Conservation (phyloP, 23 red algal species). For the Pyropia yezoensis region DNA sequence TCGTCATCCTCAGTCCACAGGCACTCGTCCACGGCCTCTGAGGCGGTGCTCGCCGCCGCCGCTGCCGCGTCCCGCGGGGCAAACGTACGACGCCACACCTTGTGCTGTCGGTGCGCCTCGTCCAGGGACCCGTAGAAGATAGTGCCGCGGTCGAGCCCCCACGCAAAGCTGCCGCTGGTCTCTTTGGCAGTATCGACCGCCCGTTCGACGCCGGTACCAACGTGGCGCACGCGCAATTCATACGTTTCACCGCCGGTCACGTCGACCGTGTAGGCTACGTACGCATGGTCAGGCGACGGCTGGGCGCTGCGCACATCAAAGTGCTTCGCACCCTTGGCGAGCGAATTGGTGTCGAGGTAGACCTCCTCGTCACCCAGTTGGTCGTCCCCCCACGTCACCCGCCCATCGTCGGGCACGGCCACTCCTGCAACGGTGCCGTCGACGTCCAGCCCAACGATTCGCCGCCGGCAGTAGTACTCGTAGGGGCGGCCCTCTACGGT, state of each 20-base stretch:
- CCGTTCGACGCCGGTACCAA: constrained; percentile 27
- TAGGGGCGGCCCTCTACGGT: constrained; percentile 59
- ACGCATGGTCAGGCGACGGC: constrained; percentile 34
- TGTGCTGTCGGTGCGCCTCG: constrained; percentile 52
- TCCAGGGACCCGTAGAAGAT: constrained; percentile 66
- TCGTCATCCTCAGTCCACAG: constrained; percentile 51
- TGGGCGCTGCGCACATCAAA: constrained; percentile 22
- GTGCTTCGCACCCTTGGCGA: constrained; percentile 50
- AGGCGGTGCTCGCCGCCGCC: background rate
- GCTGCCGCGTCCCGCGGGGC: background rate
- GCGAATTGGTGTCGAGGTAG: constrained; percentile 48
- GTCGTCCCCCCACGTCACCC: constrained; percentile 10
- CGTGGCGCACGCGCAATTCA: constrained; percentile 40
- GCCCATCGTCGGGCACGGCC: constrained; percentile 1
- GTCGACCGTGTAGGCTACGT: constrained; percentile 60
- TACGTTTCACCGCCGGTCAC: constrained; percentile 66
- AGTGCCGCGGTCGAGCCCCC: constrained; percentile 37
- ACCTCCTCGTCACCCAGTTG: constrained; percentile 39
- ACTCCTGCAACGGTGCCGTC: background rate
- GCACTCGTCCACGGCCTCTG: constrained; percentile 18
- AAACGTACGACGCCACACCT: constrained; percentile 53
- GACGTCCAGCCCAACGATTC: background rate
- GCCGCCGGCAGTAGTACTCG: constrained; percentile 34
- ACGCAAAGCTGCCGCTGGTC: constrained; percentile 51
- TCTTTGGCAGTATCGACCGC: constrained; percentile 21